These are phyloP conservation scores for Schizosaccharomyces pombe DNA, from an alignment of 805 yeast species.

Conservation along the genomic window DNA sequence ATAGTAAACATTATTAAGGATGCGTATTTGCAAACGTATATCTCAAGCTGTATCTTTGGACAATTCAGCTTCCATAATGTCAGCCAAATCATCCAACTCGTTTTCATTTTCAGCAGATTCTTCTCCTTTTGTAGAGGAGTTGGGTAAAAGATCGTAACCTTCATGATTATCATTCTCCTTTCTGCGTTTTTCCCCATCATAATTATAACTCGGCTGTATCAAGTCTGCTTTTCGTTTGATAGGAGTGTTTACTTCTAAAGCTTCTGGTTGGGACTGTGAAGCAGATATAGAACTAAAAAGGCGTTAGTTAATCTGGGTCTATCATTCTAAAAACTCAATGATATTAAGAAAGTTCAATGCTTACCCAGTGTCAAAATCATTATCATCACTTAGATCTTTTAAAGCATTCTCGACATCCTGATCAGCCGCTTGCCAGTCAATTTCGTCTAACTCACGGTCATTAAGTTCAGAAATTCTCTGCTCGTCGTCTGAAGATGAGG, in stretches of 20 bases:
- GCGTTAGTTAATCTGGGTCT: too few relatives aligned
- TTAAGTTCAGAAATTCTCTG: neutral
- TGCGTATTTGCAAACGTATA: too few relatives aligned
- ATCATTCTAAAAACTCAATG: too few relatives aligned
- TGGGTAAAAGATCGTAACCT: too few relatives aligned
- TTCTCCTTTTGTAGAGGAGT: too few relatives aligned
- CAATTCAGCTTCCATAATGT: neutral
- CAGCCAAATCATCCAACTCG: neutral
- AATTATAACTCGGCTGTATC: neutral
- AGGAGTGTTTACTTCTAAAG: neutral
- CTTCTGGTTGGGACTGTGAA: neutral
- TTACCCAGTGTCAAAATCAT: neutral
- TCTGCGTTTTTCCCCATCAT: neutral
- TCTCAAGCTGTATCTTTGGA: neutral
- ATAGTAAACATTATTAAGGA: too few relatives aligned
- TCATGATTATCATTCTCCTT: neutral
- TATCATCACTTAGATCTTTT: neutral
- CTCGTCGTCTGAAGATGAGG: neutral
- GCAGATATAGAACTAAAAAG: neutral
- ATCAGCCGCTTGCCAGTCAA: constrained; percentile 1
- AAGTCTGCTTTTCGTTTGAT: neutral
- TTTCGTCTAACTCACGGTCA: neutral
- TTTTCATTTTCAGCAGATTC: too few relatives aligned
- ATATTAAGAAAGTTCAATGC: too few relatives aligned
- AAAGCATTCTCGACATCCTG: neutral